A percentile compares a stretch with the other conserved stretches of the same genome.
Conservation (phyloP, 495 filamentous ascomycete species). For the Hyaloscypha variabilis region DNA sequence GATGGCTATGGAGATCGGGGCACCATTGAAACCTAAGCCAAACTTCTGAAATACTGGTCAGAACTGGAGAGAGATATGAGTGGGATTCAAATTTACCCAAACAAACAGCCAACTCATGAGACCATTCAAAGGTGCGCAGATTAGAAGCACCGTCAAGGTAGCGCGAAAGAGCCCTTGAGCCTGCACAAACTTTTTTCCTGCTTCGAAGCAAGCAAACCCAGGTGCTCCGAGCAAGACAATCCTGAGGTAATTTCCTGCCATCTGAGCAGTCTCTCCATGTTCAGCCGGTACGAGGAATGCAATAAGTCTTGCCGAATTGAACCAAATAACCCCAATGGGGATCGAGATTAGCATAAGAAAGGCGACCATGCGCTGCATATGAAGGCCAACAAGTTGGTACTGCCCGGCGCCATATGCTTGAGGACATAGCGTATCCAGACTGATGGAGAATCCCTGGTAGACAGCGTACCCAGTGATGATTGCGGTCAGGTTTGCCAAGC, state of each 20-base stretch:
- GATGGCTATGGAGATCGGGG: constrained; percentile 77
- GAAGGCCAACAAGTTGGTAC: constrained; percentile 63
- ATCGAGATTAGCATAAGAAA: too few relatives aligned
- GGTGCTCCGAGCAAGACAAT: constrained; percentile 64
- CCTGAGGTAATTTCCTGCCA: constrained; percentile 66
- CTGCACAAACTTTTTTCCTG: constrained; percentile 69
- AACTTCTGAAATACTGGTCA: constrained; percentile 45
- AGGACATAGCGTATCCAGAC: constrained; percentile 69
- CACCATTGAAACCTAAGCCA: constrained; percentile 75
- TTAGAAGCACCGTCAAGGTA: constrained; percentile 61
- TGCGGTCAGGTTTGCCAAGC: constrained; percentile 67
- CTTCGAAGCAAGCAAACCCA: constrained; percentile 66
- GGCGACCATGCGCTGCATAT: too few relatives aligned
- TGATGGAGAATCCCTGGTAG: constrained; percentile 67
- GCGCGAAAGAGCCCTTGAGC: constrained; percentile 70
- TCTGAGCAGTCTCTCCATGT: constrained; percentile 63
- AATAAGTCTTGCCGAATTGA: constrained; percentile 22
- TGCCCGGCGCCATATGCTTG: constrained; percentile 72
- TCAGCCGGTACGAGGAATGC: constrained; percentile 41
- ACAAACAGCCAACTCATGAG: constrained; percentile 68
- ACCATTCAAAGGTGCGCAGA: constrained; percentile 65
- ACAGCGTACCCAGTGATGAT: constrained; percentile 69
- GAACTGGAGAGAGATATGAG: too few relatives aligned
- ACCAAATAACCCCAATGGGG: too few relatives aligned
- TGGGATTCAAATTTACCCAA: constrained; percentile 29